Evolutionary conservation across 2,329 filamentous ascomycete species (phyloP).

Genomic region (Apiospora sp.): DNA sequence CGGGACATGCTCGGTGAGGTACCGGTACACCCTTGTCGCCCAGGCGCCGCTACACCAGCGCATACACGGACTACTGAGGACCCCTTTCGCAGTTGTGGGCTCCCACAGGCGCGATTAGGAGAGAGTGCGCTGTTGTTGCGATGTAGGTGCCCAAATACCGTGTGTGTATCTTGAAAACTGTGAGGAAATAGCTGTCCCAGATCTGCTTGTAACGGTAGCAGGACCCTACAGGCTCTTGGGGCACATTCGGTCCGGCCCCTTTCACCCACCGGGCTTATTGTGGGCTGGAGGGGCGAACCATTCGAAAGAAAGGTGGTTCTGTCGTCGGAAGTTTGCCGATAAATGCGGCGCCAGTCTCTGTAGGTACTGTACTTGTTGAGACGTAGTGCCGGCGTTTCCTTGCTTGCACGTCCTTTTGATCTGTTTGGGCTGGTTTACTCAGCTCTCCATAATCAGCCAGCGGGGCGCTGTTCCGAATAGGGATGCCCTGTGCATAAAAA

Average conservation of each 20-base stretch:
- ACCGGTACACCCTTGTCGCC: conserved; percentile 18
- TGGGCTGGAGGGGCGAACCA: conserved; percentile 16
- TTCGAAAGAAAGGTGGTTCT: conserved; percentile 8
- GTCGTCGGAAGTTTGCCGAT: conserved; percentile 20
- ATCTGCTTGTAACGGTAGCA: background rate
- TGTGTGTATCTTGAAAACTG: background rate
- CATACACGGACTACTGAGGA: background rate
- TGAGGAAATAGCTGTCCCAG: background rate
- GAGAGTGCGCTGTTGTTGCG: background rate
- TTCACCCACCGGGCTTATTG: conserved; percentile 15
- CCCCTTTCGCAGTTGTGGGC: conserved; percentile 11
- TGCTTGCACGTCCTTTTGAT: conserved; percentile 11
- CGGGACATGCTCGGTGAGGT: conserved; percentile 16
- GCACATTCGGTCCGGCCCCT: conserved; percentile 17
- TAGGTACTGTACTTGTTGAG: conserved; percentile 9
- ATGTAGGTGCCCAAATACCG: conserved; percentile 16
- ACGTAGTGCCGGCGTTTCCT: conserved; percentile 10
- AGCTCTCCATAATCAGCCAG: conserved; percentile 15
- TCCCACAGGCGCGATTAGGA: background rate
- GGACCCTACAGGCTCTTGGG: conserved; percentile 1
- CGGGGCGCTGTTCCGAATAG: background rate
- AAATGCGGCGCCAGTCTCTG: conserved; percentile 5
- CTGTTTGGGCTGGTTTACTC: conserved; percentile 13
- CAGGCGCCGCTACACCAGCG: conserved; percentile 3
- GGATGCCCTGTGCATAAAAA: background rate